A percentile compares a stretch with the other conserved stretches of the same genome.
Conservation (phyloP, 2,329 filamentous ascomycete genomes). For the Ascomycota sp. region DNA sequence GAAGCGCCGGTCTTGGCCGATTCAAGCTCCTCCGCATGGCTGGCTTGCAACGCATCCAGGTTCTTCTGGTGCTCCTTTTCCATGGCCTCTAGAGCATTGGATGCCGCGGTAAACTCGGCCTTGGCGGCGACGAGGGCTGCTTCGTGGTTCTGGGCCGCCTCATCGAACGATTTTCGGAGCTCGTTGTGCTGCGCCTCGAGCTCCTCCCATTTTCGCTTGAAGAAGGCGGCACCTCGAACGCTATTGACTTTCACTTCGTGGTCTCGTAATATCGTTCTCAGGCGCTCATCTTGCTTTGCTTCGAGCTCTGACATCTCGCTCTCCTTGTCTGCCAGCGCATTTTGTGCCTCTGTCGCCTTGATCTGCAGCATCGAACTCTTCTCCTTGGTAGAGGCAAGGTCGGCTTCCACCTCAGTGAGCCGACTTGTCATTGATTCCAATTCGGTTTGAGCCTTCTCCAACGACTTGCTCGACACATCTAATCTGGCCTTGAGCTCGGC, state of each 20-base stretch:
- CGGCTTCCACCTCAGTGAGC: constrained; percentile 17
- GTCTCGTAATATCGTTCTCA: constrained; percentile 37
- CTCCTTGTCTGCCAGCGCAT: constrained; percentile 26
- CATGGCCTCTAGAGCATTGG: constrained; percentile 27
- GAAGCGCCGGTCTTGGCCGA: constrained; percentile 30
- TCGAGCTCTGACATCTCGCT: constrained; percentile 29
- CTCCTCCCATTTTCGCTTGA: constrained; percentile 42
- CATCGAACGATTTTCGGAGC: constrained; percentile 16
- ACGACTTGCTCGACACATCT: constrained; percentile 24
- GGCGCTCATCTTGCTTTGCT: constrained; percentile 34
- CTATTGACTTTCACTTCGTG: constrained; percentile 46
- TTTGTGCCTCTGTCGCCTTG: constrained; percentile 25
- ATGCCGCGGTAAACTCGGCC: constrained; percentile 21
- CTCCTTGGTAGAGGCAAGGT: constrained; percentile 20
- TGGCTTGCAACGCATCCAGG: constrained; percentile 32
- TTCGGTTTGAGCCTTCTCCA: constrained; percentile 20
- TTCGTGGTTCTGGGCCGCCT: constrained; percentile 17
- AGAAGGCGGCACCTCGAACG: constrained; percentile 40
- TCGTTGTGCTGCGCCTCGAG: constrained; percentile 36
- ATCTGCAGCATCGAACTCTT: constrained; percentile 22
- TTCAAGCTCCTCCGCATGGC: constrained; percentile 38
- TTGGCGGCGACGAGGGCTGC: constrained; percentile 22
- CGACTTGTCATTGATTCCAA: constrained; percentile 21
- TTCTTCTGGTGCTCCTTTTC: constrained; percentile 31
- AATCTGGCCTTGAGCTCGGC: constrained; percentile 27